A percentile compares a stretch with the other conserved stretches of the same genome.
Conservation (phyloP, 345 rosid genomes). For the Diplotaxis tenuifolia region DNA sequence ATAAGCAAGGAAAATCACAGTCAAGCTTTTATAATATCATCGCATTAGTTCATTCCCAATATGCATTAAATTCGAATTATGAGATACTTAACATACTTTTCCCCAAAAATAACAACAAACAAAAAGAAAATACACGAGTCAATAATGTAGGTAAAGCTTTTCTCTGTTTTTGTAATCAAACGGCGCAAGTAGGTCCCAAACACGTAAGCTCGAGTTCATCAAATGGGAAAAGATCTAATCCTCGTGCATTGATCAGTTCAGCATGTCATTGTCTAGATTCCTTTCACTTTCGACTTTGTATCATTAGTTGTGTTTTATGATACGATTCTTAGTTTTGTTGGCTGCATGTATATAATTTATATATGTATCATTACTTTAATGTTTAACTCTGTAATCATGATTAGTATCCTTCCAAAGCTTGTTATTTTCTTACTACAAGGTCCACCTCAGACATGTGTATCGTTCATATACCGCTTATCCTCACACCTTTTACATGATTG, state of each 20-base stretch:
- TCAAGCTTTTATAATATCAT: neutral
- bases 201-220: conserved; percentile 7
- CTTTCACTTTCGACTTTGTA: conserved; percentile 12
- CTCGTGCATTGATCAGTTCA: conserved; percentile 3
- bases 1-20: neutral
- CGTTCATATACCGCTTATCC: conserved; percentile 14
- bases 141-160: neutral
- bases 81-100: neutral
- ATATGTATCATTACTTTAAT: neutral
- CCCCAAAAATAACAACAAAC: neutral
- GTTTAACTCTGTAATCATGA: conserved; percentile 13
- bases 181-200: conserved; percentile 29
- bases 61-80: neutral
- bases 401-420: neutral
- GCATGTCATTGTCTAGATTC: conserved; percentile 4
- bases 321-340: conserved; percentile 6
- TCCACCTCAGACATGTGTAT: conserved; percentile 28
- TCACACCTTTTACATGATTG: conserved; percentile 30
- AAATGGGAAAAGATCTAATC: neutral
- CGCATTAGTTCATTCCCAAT: neutral
- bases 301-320: neutral
- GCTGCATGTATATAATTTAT: neutral
- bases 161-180: conserved; percentile 12
- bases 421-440: conserved; percentile 1
- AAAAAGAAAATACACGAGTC: neutral